phyloP scores from a whole-genome alignment of 805 yeast species.

The Dipodascus geniculatus region DNA sequence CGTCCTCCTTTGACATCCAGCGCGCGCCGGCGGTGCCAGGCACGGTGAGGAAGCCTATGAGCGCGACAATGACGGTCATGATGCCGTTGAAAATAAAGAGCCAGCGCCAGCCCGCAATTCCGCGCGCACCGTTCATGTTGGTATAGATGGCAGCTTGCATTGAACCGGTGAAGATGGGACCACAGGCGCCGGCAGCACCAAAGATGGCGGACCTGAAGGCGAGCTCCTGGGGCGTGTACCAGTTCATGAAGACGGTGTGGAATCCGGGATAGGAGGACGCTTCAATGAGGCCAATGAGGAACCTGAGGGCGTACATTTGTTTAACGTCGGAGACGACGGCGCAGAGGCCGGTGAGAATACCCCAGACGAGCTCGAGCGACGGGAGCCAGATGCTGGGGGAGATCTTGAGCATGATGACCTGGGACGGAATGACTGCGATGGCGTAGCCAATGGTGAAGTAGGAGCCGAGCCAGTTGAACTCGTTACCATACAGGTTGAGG shows the following conservation, averaged over 20 bases:
- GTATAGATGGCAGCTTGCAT: conserved; percentile 42
- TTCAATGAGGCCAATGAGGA: conserved; percentile 23
- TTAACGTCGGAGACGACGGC: conserved; percentile 17
- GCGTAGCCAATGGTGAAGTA: conserved; percentile 21
- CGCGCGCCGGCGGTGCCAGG: neutral
- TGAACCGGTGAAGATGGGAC: conserved; percentile 34
- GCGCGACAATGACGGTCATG: conserved; percentile 11
- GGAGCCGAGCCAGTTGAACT: conserved; percentile 16
- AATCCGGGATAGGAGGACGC: conserved; percentile 21
- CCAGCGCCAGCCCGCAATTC: conserved; percentile 54
- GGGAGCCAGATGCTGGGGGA: conserved; percentile 22
- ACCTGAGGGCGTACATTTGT: conserved; percentile 21
- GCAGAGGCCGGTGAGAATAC: conserved; percentile 14
- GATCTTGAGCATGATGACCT: conserved; percentile 21
- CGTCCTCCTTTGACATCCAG: neutral
- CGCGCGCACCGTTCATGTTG: conserved; percentile 33
- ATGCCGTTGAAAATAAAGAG: conserved; percentile 53
- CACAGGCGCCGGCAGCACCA: conserved; percentile 14
- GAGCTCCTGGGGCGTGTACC: conserved; percentile 22
- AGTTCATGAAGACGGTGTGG: conserved; percentile 18
- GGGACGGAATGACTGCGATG: conserved; percentile 24
- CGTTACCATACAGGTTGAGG: conserved; percentile 26
- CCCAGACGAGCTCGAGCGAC: conserved; percentile 20
- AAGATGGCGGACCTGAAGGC: conserved; percentile 19
- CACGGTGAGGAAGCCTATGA: neutral